phyloP scores from a whole-genome alignment of 2,329 filamentous ascomycete species.

The Beauveria australis region DNA sequence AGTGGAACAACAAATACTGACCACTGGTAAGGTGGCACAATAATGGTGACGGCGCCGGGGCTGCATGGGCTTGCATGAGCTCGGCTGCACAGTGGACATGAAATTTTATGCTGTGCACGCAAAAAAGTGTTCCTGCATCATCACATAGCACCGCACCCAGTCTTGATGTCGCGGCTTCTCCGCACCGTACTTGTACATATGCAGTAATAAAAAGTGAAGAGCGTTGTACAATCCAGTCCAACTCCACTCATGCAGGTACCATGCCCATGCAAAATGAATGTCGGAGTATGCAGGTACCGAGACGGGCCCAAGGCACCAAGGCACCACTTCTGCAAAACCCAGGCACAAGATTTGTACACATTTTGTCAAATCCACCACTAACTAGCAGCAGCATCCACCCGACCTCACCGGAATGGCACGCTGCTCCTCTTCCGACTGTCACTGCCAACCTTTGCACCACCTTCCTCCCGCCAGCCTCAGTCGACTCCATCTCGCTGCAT shows the following conservation, averaged over 20 bases:
- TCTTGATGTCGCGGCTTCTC: neutral
- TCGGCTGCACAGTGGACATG: neutral
- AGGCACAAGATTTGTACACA: neutral
- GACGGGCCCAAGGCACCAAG: neutral
- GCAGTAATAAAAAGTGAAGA: neutral
- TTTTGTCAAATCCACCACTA: neutral
- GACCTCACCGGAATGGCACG: conserved; percentile 1
- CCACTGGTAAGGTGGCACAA: neutral
- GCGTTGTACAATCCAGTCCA: neutral
- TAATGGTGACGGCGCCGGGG: neutral
- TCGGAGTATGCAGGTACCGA: conserved; percentile 3
- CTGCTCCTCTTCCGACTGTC: conserved; percentile 2
- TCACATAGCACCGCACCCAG: neutral
- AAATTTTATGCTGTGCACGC: neutral
- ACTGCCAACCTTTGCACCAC: neutral
- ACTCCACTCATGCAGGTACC: conserved; percentile 8
- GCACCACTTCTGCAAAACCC: neutral
- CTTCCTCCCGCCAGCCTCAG: neutral
- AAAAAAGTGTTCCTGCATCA: neutral
- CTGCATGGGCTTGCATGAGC: neutral
- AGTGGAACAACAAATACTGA: neutral
- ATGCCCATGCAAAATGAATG: neutral
- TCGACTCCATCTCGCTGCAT: neutral
- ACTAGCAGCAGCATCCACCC: neutral
- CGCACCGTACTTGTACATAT: neutral